Evolutionary conservation across 2,329 filamentous ascomycete genomes (phyloP), one percentile per base, ranked within the genome.

Genomic region (Pestalotiopsis sp.): DNA sequence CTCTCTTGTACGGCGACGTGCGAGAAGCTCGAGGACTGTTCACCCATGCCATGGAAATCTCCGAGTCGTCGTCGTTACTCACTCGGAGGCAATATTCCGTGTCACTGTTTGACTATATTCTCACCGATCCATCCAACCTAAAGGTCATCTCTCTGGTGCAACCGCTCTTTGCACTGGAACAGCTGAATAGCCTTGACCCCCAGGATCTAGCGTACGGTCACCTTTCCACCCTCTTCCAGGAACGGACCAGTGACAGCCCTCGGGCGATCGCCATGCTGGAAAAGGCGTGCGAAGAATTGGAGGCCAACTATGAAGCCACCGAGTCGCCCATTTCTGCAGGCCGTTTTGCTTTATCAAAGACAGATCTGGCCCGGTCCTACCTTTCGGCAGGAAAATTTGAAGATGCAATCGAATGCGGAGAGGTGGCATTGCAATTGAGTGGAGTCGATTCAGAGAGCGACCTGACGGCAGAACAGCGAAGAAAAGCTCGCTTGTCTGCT

Each of bases 31-130:
- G 93, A 25, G 90, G 91, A 12, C 87, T 98, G 11, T 97, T 98
- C 77, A 95, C 93, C 1, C 96, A 99, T 77, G 95, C 96, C 0
- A 96, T 97, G 83, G 95, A 97, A 71, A 95, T 99, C 63, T 91
- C 94, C 0, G 93, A 94, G 70, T 91, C 93, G 0, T 92, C 92
- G 0, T 91, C 92, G 0, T 79, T 91, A 2, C 84, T 94, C 4
- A 90, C 91, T 0, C 93, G 94, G 77, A 88, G 91, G 38, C 93
- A 95, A 77, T 98, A 95, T 77, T 87, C 93, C 0, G 83, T 92
- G 0, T 92, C 93, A 1, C 86, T 93, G 62, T 98, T 99, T 77
- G 95, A 99, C 75, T 86, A 93, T 72, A 84, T 97, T 6, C 79
- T 94, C 14, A 84, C 87, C 1, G 87, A 87, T 1, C 82, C 88